Evolutionary conservation across 345 rosid species (phyloP), one percentile per base, ranked within the genome.

Genomic region (Citrus sinensis): DNA sequence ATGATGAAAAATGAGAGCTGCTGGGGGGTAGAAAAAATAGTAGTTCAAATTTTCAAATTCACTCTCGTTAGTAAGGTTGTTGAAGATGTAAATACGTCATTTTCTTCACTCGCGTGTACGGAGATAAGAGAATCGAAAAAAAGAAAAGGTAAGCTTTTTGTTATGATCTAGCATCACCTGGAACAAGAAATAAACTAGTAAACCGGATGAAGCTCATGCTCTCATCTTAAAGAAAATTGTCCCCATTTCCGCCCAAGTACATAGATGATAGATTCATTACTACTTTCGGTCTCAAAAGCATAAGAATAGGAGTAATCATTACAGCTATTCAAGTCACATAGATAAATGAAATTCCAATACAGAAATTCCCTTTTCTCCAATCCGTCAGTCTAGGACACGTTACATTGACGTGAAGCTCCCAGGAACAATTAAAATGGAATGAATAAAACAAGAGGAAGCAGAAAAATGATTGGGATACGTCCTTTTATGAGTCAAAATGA

Each of bases 321-420:
- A 40, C 79, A 77, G 67, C 70, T 65, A 70, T 46, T 78, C 67
- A 78, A 70, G 72, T 80, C 39, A 51, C 71, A 74, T 61, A 30
- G 58, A 30, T 24, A 58, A 75, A 68, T 9, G 68, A 76, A 69
- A 59, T 81, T 68, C 86, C 76, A 60, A 20, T 62, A 39, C 72
- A 73, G 77, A 49, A 64, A 66, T 58, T 55, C 73, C 72, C 77
- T 59, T 56, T 65, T 25, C 73, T 34, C 25, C 34, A 2, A 64
- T 63, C 32, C 27, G 32, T 39, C 69, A 42, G 49, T 71, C 56
- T 30, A 59, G 11, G 32, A 62, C 74, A 22, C 29, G 67, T 66
- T 78, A 74, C 71, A 83, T 37, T 61, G 81, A 65, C 79, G 69
- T 25, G 35, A 76, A 77, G 76, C 80, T 83, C 71, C 19, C 34